Evolutionary conservation across 225 moss, liverwort and hornwort genomes (phyloP), one percentile per base, ranked within the genome.

Genomic region (Pseudoscleropodium purum): DNA sequence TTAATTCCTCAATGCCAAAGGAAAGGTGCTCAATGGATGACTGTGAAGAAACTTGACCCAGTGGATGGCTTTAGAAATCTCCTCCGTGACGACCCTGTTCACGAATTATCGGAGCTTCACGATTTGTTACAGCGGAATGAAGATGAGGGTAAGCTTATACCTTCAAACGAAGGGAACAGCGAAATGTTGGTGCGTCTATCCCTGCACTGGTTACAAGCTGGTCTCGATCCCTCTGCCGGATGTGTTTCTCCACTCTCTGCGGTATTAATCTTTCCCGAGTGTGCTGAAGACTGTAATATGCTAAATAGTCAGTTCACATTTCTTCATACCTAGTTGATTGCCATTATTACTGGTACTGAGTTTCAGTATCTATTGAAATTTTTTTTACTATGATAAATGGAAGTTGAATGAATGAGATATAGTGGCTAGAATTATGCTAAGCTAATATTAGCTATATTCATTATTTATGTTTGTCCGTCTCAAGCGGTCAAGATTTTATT

Each of bases 201-300:
- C 68, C 87, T 93, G 80, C 92, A 89, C 23, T 99, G 97, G 97
- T 95, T 99, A 91, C 91, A 95, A 90, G 94, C 90, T 88, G 95
- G 96, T 70, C 89, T 95, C 86, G 95, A 95, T 87, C 85, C 92
- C 61, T 90, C 95, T 84, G 86, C 93, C 62, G 87, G 90, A 89
- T 77, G 82, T 81, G 84, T 90, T 88, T 68, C 93, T 90, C 86
- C 94, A 88, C 89, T 90, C 66, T 89, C 93, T 87, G 80, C 89
- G 94, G 95, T 94, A 94, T 72, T 89, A 47, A 64, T 84, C 87
- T 77, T 84, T 92, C 67, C 75, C 63, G 61, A 76, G 79, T 83
- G 89, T 89, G 87, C 43, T 63, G 36, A 45, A 80, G 73, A 37
- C 23, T 67, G n/a, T 75, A 39, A 25, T 57, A 59, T 87, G 87